Conservation (phyloP, 1,284 basidiomycete genomes). For the Papiliotrema terrestris region DNA sequence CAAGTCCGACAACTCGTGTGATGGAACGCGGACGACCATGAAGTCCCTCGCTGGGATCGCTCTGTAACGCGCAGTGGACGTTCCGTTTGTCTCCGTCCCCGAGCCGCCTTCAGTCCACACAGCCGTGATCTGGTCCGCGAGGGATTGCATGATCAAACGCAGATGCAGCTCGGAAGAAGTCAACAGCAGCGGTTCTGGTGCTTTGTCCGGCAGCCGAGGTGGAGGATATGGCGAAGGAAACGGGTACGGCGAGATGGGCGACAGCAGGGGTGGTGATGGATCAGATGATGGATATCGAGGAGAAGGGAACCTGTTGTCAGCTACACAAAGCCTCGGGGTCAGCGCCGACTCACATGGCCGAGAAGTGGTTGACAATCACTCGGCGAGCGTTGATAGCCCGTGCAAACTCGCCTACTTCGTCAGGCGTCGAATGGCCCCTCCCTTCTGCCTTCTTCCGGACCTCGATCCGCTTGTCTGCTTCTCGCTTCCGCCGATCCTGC, state of each 20-base stretch:
- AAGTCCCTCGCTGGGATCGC: constrained; percentile 63
- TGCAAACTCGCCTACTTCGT: constrained; percentile 78
- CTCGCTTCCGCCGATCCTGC: constrained; percentile 35
- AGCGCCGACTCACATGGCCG: constrained; percentile 61
- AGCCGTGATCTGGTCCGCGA: constrained; percentile 45
- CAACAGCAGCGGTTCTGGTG: constrained; percentile 26
- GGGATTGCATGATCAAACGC: constrained; percentile 50
- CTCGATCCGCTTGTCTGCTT: constrained; percentile 43
- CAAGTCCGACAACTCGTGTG: constrained; percentile 37
- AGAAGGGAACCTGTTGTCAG: constrained; percentile 23
- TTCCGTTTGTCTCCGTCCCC: neutral
- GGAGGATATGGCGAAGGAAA: constrained; percentile 26
- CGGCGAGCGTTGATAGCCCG: constrained; percentile 60
- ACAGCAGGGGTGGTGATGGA: constrained; percentile 52
- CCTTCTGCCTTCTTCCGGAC: constrained; percentile 59
- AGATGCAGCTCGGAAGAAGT: constrained; percentile 41
- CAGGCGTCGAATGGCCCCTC: constrained; percentile 77
- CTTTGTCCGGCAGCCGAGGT: constrained; percentile 5
- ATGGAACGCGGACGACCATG: constrained; percentile 58
- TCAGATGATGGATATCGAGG: constrained; percentile 29
- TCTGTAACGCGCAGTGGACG: neutral
- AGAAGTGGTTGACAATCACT: constrained; percentile 79
- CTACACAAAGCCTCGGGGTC: neutral
- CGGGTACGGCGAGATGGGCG: constrained; percentile 42
- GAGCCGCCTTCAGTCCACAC: constrained; percentile 25